Evolutionary conservation across 768 basidiomycete genomes (phyloP).

Genomic region (Termitomyces sp.): DNA sequence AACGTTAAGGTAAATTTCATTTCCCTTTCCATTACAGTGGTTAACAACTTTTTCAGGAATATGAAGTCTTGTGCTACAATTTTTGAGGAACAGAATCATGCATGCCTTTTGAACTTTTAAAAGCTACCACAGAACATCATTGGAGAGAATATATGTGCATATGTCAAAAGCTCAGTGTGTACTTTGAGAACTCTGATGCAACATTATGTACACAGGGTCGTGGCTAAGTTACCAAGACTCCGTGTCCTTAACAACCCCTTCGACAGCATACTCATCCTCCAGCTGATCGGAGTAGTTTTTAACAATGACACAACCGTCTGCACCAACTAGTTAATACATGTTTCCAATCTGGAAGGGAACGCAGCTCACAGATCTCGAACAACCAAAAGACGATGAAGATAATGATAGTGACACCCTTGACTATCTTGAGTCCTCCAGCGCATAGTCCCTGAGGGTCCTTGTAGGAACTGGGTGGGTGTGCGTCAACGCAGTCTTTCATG

Average conservation of each 20-base stretch:
- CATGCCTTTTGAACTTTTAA: neutral
- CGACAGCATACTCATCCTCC: slow-evolving; percentile 34
- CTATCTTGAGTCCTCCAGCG: slow-evolving; percentile 29
- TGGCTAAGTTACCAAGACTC: slow-evolving; percentile 32
- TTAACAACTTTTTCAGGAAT: slow-evolving; percentile 19
- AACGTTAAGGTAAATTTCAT: slow-evolving; percentile 35
- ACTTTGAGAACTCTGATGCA: neutral
- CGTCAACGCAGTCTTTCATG: slow-evolving; percentile 27
- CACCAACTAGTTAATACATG: neutral
- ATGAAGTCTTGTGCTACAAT: slow-evolving; percentile 32
- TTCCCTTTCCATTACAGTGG: neutral
- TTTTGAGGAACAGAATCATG: neutral
- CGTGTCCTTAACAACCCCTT: slow-evolving; percentile 35
- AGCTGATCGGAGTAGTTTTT: slow-evolving; percentile 38
- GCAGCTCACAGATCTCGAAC: slow-evolving; percentile 40
- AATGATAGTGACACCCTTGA: slow-evolving; percentile 36
- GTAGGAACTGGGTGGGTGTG: slow-evolving; percentile 1
- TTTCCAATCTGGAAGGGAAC: neutral
- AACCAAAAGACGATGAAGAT: slow-evolving; percentile 41
- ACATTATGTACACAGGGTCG: slow-evolving; percentile 2
- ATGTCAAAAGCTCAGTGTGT: neutral
- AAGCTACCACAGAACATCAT: too few relatives aligned
- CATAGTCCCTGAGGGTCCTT: slow-evolving; percentile 26
- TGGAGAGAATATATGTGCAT: neutral
- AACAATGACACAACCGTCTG: slow-evolving; percentile 45